Base-by-base conservation (phyloP, 2,329 filamentous ascomycete species). In the Botrytis porri region DNA sequence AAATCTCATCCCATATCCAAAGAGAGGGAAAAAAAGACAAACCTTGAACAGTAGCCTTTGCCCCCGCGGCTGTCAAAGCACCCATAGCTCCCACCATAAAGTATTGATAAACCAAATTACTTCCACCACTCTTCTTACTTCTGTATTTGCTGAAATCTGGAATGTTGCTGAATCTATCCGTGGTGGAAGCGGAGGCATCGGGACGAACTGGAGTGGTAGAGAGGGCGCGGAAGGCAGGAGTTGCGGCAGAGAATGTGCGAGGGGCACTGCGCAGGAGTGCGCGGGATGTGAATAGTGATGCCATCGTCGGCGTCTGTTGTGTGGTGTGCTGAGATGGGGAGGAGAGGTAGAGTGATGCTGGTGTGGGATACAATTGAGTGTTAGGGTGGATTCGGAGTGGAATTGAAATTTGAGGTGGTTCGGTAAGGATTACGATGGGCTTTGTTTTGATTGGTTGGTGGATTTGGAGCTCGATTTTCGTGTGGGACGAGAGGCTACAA, bases 11-110 rank as follows among this genome's bases (percentile, higher is more conserved):
- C 73, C 71, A 66, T 70, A 72, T 54, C 51, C 45, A 54, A 54
- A 25, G 10, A 32, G 25, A 51, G n/a, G 41, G 9, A 48, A 35
- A 70, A 70, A 74, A 35, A 45, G 45, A 72, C 41, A 73, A 87
- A 99, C 96, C 95, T 88, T 98, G 94, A 79, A 99, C 94, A 77
- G 96, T 98, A 80, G 93, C 94, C 92, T 99, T 99, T 83, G 95
- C 96, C 82, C 95, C 95, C 78, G 96, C 92, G 74, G 95, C 95
- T 77, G 92, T 90, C 83, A 98, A 88, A 81, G 96, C 92, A 82
- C 96, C 96, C 88, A 99, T 92, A 73, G 93, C 91, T 80, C 96
- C 96, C 78, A 97, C 96, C 93, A 98, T 97, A 86, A 99, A 98
- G 89, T 99, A 99, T 81, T 91, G 90, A 84, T 97, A 96, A 79